Evolutionary conservation across 1,139 yeast species (phyloP).

Genomic region (Wickerhamomyces sp.): DNA sequence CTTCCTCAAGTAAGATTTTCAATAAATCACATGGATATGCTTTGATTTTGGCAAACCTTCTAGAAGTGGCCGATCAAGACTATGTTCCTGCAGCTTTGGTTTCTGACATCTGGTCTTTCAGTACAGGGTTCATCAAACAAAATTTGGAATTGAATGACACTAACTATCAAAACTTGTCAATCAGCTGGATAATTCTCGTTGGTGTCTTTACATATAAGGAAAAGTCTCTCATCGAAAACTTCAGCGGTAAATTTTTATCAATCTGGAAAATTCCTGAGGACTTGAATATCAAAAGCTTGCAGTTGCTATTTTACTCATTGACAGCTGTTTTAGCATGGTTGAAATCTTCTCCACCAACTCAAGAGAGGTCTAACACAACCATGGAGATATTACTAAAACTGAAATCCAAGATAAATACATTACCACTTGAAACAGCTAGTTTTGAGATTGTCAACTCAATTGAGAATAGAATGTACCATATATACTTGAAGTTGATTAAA

Average conservation of each 20-base stretch:
- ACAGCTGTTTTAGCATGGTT: conserved; percentile 43
- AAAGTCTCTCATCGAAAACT: conserved; percentile 54
- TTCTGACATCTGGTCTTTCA: conserved; percentile 31
- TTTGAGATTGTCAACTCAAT: conserved; percentile 16
- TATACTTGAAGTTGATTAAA: conserved; percentile 37
- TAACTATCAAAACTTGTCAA: conserved; percentile 37
- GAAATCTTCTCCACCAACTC: conserved; percentile 29
- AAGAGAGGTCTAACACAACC: conserved; percentile 38
- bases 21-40: conserved; percentile 38
- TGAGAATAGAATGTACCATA: conserved; percentile 40
- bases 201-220: conserved; percentile 71
- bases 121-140: conserved; percentile 30
- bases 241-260: conserved; percentile 12
- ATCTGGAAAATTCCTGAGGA: conserved; percentile 29
- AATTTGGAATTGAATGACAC: conserved; percentile 27
- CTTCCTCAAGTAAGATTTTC: conserved; percentile 28
- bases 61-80: conserved; percentile 29
- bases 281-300: conserved; percentile 32
- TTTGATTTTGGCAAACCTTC: conserved; percentile 33
- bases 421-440: conserved; percentile 21
- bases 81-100: conserved; percentile 33
- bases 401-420: conserved; percentile 27
- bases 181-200: conserved; percentile 72
- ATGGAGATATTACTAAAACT: conserved; percentile 40
- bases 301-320: conserved; percentile 42